A percentile compares a stretch with the other conserved stretches of the same genome.
phyloP scores from a whole-genome alignment of 1,284 basidiomycete species.

The Omphalotus olearius region DNA sequence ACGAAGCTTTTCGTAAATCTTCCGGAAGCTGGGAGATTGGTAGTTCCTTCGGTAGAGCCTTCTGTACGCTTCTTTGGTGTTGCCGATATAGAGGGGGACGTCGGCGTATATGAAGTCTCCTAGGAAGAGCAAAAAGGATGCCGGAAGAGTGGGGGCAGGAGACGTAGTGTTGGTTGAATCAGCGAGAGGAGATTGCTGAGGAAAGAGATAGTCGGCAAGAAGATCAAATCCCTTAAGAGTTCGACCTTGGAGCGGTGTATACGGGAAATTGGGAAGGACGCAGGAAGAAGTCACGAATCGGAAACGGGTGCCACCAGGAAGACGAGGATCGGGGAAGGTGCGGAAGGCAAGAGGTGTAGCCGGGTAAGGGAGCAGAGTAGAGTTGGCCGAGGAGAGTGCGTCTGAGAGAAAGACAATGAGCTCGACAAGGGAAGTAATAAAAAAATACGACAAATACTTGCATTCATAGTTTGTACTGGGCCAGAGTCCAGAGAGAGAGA shows the following conservation, averaged over 20 bases:
- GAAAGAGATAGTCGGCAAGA: conserved; percentile 51
- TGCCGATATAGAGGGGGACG: conserved; percentile 61
- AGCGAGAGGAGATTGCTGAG: conserved; percentile 13
- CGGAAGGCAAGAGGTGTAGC: conserved; percentile 51
- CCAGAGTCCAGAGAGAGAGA: conserved; percentile 57
- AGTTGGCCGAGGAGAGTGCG: conserved; percentile 42
- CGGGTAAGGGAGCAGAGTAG: conserved; percentile 46
- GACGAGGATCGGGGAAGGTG: conserved; percentile 65
- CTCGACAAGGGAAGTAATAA: conserved; percentile 1
- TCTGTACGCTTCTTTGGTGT: conserved; percentile 51
- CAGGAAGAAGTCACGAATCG: conserved; percentile 67
- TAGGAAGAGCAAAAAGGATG: conserved; percentile 54
- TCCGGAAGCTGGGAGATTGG: conserved; percentile 58
- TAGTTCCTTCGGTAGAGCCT: conserved; percentile 66
- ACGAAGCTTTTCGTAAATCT: conserved; percentile 65
- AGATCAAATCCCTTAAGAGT: conserved; percentile 68
- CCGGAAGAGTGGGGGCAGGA: not conserved
- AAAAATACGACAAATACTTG: conserved; percentile 27
- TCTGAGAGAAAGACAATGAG: conserved; percentile 32
- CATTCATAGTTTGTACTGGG: conserved; percentile 74
- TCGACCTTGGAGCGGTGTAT: conserved; percentile 45
- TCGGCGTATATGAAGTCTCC: conserved; percentile 81
- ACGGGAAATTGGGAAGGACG: conserved; percentile 62
- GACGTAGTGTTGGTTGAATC: conserved; percentile 9
- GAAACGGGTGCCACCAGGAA: conserved; percentile 51